Evolutionary conservation across 2,329 filamentous ascomycete species (phyloP).

Genomic region (Ophiosphaerella korrae): DNA sequence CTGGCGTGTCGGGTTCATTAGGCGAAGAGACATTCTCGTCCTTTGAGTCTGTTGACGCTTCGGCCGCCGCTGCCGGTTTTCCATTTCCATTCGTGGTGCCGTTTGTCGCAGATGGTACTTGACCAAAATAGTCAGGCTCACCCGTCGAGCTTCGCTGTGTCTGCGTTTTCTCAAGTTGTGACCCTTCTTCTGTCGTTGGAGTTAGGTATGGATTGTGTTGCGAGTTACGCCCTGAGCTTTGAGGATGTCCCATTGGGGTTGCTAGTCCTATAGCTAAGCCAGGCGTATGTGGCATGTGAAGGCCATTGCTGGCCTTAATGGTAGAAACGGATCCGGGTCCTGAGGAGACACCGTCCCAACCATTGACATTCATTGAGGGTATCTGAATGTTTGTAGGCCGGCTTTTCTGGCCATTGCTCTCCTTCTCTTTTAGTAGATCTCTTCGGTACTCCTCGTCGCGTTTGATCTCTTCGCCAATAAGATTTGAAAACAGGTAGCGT

Average conservation of each 20-base stretch:
- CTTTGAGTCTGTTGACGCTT: slow-evolving; percentile 33
- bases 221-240: slow-evolving; percentile 41
- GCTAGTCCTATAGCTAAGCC: slow-evolving; percentile 79
- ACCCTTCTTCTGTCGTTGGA: slow-evolving; percentile 50
- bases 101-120: slow-evolving; percentile 23
- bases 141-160: slow-evolving; percentile 61
- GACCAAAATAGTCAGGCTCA: slow-evolving; percentile 76
- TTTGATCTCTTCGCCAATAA: slow-evolving; percentile 88
- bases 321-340: slow-evolving; percentile 56
- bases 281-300: slow-evolving; percentile 67
- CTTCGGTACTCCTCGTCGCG: slow-evolving; percentile 77
- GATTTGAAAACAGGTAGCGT: slow-evolving; percentile 84
- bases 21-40: slow-evolving; percentile 44
- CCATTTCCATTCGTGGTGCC: slow-evolving; percentile 26
- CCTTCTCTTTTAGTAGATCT: slow-evolving; percentile 69
- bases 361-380: slow-evolving; percentile 54
- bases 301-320: slow-evolving; percentile 63
- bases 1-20: slow-evolving; percentile 46
- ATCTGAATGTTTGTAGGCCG: slow-evolving; percentile 67
- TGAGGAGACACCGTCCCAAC: slow-evolving; percentile 49
- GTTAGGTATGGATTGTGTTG: slow-evolving; percentile 44
- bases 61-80: slow-evolving; percentile 31
- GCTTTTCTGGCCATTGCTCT: slow-evolving; percentile 60
- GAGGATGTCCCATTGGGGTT: slow-evolving; percentile 61
- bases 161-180: slow-evolving; percentile 58